phyloP scores from a whole-genome alignment of 2,329 filamentous ascomycete genomes.

The Diaporthe humulicola region DNA sequence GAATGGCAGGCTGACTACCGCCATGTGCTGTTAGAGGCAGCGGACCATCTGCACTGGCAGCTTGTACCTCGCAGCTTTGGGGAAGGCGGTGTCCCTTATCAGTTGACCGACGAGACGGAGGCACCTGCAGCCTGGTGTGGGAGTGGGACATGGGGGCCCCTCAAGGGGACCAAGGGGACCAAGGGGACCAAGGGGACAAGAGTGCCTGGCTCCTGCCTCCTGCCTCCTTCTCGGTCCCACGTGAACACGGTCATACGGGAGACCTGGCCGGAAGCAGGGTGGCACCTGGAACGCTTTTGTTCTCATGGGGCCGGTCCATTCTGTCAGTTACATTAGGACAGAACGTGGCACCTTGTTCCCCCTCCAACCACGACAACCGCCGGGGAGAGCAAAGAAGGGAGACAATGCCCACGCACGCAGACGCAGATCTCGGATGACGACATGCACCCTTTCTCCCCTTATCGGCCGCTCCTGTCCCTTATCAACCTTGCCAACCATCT shows the following conservation, averaged over 20 bases:
- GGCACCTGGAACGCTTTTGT: constrained; percentile 24
- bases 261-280: constrained; percentile 15
- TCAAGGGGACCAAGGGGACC: not conserved
- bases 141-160: constrained; percentile 10
- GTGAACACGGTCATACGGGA: constrained; percentile 27
- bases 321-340: not conserved
- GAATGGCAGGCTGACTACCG: no score
- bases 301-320: not conserved
- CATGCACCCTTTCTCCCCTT: constrained; percentile 24
- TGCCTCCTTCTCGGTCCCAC: constrained; percentile 4
- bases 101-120: constrained; percentile 29
- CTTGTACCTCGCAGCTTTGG: constrained; percentile 12
- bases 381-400: not conserved
- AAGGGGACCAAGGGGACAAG: not conserved
- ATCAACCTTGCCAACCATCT: not conserved
- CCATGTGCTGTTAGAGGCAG: not conserved
- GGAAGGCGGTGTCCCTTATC: constrained; percentile 31
- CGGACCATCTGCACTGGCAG: not conserved
- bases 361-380: not conserved
- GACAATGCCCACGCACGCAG: constrained; percentile 16
- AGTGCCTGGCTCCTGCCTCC: not conserved
- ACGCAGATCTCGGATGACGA: constrained; percentile 20
- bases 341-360: not conserved
- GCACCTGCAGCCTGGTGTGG: constrained; percentile 22
- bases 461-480: constrained; percentile 15